Base-by-base conservation (phyloP, 345 rosid genomes). In the Boechera stricta region DNA sequence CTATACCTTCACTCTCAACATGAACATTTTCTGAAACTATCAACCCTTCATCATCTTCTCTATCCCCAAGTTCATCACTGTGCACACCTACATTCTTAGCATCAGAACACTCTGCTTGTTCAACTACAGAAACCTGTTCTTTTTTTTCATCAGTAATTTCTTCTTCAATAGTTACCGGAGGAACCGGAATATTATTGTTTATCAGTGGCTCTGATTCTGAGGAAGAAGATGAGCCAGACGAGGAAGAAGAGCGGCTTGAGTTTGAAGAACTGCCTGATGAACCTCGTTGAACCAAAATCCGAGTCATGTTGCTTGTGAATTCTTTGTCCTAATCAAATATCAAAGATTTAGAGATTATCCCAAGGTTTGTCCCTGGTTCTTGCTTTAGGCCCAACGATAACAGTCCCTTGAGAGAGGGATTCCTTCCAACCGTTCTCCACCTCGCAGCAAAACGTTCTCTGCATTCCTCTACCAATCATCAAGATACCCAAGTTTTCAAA, bases 381-480 rank as follows among this genome's bases (percentile, higher is more conserved):
- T 82, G 95, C 98, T 88, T 88, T 92, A 56, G 98, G 93, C 4
- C 83, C 84, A 18, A 91, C 88, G 76, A 90, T 38, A 41, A 91
- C 95, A 75, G 89, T 89, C 67, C 97, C 95, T 77, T 85, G 82
- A 90, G 85, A 81, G 87, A 88, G 91, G 84, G 95, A 86, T 82
- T 89, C 87, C 84, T 94, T 92, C 89, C 91, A 87, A 86, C 91
- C 88, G 83, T 79, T 89, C 82, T 82, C 87, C 86, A 88, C 88
- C 85, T 82, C 83, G 79, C 84, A 67, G 80, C 85, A 69, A 85
- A 87, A 85, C 85, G 58, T 84, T 87, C 87, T 92, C 93, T 88
- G 99, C 96, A 95, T 95, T 88, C 99, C 99, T 98, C 99, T 92
- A 86, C 77, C 86, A 90, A 88, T 84, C 88, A 92, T 92, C 98